Conservation (phyloP, 2,329 filamentous ascomycete genomes). For the Penicillium sp. region DNA sequence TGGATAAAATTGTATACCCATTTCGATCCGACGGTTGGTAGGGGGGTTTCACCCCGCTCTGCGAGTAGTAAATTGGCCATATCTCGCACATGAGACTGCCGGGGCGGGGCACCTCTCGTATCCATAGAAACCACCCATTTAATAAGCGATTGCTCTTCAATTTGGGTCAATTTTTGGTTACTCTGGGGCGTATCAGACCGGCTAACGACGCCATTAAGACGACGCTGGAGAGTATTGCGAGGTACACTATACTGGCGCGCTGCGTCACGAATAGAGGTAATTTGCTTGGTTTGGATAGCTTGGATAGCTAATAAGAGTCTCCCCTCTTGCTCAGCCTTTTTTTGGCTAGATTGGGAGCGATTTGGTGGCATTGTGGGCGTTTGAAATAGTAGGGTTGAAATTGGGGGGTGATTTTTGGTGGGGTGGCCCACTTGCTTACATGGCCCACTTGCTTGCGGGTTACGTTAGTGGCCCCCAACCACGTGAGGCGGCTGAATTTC, state of each 20-base stretch:
- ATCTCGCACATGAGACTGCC: constrained; percentile 1
- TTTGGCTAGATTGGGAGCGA: background rate
- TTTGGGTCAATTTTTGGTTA: constrained; percentile 7
- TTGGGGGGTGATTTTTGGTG: background rate
- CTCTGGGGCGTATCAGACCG: constrained; percentile 1
- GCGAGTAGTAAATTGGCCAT: constrained; percentile 6
- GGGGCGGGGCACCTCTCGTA: background rate
- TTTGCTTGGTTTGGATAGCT: constrained; percentile 1
- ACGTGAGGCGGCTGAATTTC: background rate
- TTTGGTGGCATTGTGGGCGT: constrained; percentile 3
- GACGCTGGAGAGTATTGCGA: background rate
- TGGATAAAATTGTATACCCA: constrained; percentile 2
- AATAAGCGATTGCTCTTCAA: constrained; percentile 5
- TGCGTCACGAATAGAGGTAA: background rate
- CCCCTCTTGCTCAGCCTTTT: constrained; percentile 1
- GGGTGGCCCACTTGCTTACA: background rate
- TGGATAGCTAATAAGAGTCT: constrained; percentile 5
- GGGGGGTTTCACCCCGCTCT: background rate
- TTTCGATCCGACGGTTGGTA: constrained; percentile 1
- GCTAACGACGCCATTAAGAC: background rate
- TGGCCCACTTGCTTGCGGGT: background rate
- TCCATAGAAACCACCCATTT: constrained; percentile 4
- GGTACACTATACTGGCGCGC: constrained; percentile 1
- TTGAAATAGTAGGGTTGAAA: background rate
- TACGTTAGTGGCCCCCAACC: background rate